Evolutionary conservation across 176 grass and related monocot genomes (phyloP), one percentile per base, ranked within the genome.

Genomic region (Dactylis glomerata): DNA sequence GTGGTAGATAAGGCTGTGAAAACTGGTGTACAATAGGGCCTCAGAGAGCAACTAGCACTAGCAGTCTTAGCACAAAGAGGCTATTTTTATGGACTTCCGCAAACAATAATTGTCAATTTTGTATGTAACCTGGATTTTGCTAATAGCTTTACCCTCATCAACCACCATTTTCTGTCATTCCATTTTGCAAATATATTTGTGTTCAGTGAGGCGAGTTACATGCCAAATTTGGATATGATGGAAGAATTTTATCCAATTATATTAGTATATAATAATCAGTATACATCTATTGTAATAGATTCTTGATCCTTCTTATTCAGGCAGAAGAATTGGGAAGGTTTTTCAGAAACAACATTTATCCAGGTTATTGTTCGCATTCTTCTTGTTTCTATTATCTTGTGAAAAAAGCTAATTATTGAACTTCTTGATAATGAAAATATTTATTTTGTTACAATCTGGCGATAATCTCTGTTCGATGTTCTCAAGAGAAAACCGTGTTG

Each of bases 341-440:
- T 86, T 99, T 95, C 84, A 87, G 96, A 83, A 99, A 99, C 55
- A 99, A 99, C 80, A 99, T 99, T 78, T 99, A 99, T 94, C 93
- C 96, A 99, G 96, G 96, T 99, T 73, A 65, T 56, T 58, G 33
- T 86, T 74, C 74, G 57, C 46, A 68, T 83, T 74, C 66, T 56
- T 75, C 13, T 68, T 68, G 8, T 76, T 77, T 72, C 58, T 80
- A 86, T 36, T 69, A 78, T 78, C 64, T 78, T 78, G 6, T 44
- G 33, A 54, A 52, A 37, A 27, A 76, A 67, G 57, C 70, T 52
- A 79, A 83, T 52, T 72, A 83, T 26, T 33, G 19, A 19, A 79
- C 49, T 84, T 81, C 22, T 41, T 54, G 27, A 32, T 19, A 68
- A 22, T 44, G 44, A 55, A 0, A 83, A 33, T 66, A 45, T 83